Evolutionary conservation across 192 early-diverging fungal genomes (phyloP).

Genomic region (Gaertneriomyces semiglobifer): DNA sequence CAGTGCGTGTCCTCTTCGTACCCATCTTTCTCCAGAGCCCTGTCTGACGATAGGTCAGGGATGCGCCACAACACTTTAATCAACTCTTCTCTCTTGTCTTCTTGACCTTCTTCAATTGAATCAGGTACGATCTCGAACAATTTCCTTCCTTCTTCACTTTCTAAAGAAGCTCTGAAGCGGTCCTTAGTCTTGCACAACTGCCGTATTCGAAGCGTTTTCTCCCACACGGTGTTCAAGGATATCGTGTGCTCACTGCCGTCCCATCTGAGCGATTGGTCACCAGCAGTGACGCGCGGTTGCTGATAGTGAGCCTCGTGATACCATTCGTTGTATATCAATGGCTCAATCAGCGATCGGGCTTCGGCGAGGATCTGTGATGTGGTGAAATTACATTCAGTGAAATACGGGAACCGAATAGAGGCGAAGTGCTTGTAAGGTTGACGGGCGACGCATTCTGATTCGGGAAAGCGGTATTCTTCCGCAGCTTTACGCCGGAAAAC

Average conservation of each 20-base stretch:
- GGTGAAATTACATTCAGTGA: conserved; percentile 32
- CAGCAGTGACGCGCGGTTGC: too few species aligned
- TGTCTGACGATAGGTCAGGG: too few species aligned
- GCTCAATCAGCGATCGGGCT: conserved; percentile 2
- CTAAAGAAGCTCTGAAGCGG: conserved; percentile 1
- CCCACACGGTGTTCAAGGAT: conserved; percentile 17
- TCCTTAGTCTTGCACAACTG: conserved; percentile 34
- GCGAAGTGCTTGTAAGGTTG: conserved; percentile 10
- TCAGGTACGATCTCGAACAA: too few species aligned
- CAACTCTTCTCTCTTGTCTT: too few species aligned
- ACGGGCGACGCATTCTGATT: not conserved
- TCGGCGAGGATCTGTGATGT: conserved; percentile 22
- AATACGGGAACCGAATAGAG: conserved; percentile 34
- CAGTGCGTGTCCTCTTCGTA: too few species aligned
- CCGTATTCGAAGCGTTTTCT: conserved; percentile 23
- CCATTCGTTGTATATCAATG: conserved; percentile 22
- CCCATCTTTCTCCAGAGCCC: too few species aligned
- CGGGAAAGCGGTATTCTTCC: not conserved
- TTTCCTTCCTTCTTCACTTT: too few species aligned
- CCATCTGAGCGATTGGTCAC: too few species aligned
- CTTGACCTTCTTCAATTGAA: too few species aligned
- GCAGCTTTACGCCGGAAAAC: conserved; percentile 45
- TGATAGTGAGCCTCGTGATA: not conserved
- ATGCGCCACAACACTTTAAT: too few species aligned
- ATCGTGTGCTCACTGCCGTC: not conserved